These are phyloP conservation scores for Ceratonia siliqua DNA, from an alignment of 306 rosid species.

Conservation along the genomic window DNA sequence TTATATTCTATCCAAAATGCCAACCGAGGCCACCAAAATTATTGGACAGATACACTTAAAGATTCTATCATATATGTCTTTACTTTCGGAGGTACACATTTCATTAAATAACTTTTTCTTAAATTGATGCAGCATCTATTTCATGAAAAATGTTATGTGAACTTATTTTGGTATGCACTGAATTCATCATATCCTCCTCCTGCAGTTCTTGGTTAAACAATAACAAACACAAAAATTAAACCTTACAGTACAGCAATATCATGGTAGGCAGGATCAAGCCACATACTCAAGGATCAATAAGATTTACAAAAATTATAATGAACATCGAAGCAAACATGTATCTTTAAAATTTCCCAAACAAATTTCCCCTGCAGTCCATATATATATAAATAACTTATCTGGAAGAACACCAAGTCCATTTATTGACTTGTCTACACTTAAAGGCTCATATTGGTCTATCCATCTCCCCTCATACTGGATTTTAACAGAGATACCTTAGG, in stretches of 20 bases:
- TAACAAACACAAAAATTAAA: neutral
- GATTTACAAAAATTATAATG: neutral
- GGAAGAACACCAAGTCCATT: neutral
- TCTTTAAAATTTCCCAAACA: neutral
- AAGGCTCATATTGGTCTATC: neutral
- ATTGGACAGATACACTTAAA: neutral
- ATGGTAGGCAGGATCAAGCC: neutral
- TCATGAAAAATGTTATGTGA: neutral
- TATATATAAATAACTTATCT: neutral
- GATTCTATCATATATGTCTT: neutral
- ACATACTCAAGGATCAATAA: slow-evolving; percentile 1
- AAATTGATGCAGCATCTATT: neutral
- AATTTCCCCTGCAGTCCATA: neutral
- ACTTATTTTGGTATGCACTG: neutral
- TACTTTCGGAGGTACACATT: neutral
- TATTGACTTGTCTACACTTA: neutral
- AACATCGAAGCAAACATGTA: neutral
- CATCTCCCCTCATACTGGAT: neutral
- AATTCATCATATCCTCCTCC: neutral
- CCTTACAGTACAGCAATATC: neutral
- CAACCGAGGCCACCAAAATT: neutral
- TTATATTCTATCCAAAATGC: neutral
- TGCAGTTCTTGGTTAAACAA: neutral
- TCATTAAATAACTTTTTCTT: too few relatives aligned
- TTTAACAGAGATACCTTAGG: slow-evolving; percentile 4